Evolutionary conservation across 2,329 filamentous ascomycete species (phyloP).

Genomic region (Claviceps capensis): DNA sequence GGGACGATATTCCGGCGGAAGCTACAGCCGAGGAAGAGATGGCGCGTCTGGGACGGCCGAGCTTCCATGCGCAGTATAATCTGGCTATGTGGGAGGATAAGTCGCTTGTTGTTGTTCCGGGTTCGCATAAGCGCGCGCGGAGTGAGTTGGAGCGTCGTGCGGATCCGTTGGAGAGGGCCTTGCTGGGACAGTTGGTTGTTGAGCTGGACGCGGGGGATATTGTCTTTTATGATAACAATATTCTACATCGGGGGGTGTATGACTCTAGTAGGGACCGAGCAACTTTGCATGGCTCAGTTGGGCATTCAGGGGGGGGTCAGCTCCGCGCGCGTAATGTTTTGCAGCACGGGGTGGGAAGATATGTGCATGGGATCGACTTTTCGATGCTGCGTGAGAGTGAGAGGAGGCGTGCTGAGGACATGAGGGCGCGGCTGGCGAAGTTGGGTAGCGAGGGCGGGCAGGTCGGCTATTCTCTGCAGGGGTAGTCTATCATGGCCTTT

Average conservation of each 20-base stretch:
- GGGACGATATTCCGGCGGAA: conserved; percentile 64
- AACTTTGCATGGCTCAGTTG: conserved; percentile 62
- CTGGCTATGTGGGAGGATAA: conserved; percentile 64
- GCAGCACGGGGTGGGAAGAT: conserved; percentile 58
- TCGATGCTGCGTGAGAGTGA: conserved; percentile 27
- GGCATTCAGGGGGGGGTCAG: conserved; percentile 39
- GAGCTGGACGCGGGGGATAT: conserved; percentile 59
- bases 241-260: conserved; percentile 62
- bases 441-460: conserved; percentile 47
- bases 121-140: conserved; percentile 56
- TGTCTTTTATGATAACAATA: conserved; percentile 86
- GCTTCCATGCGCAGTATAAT: conserved; percentile 78
- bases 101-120: conserved; percentile 63
- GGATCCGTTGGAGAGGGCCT: conserved; percentile 43
- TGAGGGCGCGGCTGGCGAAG: conserved; percentile 48
- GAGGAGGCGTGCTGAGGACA: conserved; percentile 41
- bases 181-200: conserved; percentile 55
- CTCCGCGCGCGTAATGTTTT: conserved; percentile 56
- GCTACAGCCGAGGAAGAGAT: conserved; percentile 55
- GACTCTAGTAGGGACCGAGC: conserved; percentile 43
- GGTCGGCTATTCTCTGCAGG: conserved; percentile 49
- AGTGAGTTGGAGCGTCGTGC: conserved; percentile 57
- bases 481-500: conserved; percentile 8
- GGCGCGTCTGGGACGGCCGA: conserved; percentile 41
- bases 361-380: conserved; percentile 49